These are phyloP conservation scores for Penicillium sp. DNA, from an alignment of 2,329 filamentous ascomycete genomes.

Conservation along the genomic window DNA sequence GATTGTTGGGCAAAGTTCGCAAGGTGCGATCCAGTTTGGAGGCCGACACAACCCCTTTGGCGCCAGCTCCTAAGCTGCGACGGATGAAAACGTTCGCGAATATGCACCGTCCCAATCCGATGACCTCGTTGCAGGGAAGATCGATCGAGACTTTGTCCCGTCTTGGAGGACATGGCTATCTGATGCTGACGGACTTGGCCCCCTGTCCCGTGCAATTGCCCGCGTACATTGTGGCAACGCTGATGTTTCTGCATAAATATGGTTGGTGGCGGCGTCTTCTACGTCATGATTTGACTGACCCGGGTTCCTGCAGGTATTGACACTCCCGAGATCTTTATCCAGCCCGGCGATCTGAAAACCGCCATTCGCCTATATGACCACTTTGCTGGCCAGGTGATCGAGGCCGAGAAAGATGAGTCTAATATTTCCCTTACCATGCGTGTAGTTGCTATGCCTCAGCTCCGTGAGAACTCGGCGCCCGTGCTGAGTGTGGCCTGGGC, in stretches of 20 bases:
- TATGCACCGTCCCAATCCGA: slow-evolving; percentile 26
- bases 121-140: slow-evolving; percentile 37
- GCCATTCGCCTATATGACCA: slow-evolving; percentile 40
- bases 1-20: slow-evolving; percentile 31
- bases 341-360: slow-evolving; percentile 34
- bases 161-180: slow-evolving; percentile 42
- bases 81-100: slow-evolving; percentile 42
- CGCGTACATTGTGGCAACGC: slow-evolving; percentile 44
- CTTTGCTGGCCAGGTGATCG: slow-evolving; percentile 40
- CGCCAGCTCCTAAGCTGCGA: slow-evolving; percentile 27
- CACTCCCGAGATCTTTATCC: slow-evolving; percentile 34
- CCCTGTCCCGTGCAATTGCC: slow-evolving; percentile 41
- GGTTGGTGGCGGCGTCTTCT: slow-evolving; percentile 8
- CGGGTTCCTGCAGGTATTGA: slow-evolving; percentile 21
- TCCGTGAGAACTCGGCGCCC: slow-evolving; percentile 20
- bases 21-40: slow-evolving; percentile 35
- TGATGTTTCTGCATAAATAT: slow-evolving; percentile 32
- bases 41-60: slow-evolving; percentile 18
- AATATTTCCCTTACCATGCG: slow-evolving; percentile 37
- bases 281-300: slow-evolving; percentile 10
- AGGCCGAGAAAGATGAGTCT: slow-evolving; percentile 33
- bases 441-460: slow-evolving; percentile 29
- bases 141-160: slow-evolving; percentile 42
- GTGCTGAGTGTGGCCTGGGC: slow-evolving; percentile 36
- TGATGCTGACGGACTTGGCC: slow-evolving; percentile 37